These are phyloP conservation scores for Colletotrichum somersetense DNA, from an alignment of 2,329 filamentous ascomycete genomes.

Conservation along the genomic window DNA sequence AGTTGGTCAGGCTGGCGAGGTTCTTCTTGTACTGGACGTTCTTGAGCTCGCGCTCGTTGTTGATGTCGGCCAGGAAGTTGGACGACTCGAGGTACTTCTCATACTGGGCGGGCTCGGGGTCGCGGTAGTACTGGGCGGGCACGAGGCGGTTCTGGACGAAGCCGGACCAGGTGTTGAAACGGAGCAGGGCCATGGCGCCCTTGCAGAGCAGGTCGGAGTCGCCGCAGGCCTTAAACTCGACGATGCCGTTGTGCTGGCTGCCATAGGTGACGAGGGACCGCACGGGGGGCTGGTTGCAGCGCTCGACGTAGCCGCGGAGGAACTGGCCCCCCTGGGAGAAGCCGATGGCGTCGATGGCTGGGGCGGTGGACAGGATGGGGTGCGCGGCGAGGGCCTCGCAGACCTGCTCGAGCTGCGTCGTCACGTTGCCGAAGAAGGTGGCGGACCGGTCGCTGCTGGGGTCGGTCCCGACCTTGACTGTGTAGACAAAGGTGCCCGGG, in stretches of 20 bases:
- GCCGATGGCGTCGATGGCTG: slow-evolving; percentile 89
- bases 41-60: slow-evolving; percentile 87
- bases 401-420: slow-evolving; percentile 79
- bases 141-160: slow-evolving; percentile 86
- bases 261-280: slow-evolving; percentile 89
- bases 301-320: slow-evolving; percentile 89
- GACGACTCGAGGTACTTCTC: slow-evolving; percentile 82
- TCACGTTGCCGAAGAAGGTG: slow-evolving; percentile 93
- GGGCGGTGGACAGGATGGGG: slow-evolving; percentile 83
- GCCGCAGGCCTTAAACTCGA: slow-evolving; percentile 81
- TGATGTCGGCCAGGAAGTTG: slow-evolving; percentile 94
- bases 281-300: slow-evolving; percentile 83
- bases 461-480: slow-evolving; percentile 78
- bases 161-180: slow-evolving; percentile 82
- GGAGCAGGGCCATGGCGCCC: slow-evolving; percentile 81
- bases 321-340: slow-evolving; percentile 98
- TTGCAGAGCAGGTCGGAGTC: slow-evolving; percentile 83
- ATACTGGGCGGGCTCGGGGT: slow-evolving; percentile 71
- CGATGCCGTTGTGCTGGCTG: slow-evolving; percentile 92
- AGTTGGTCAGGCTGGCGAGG: slow-evolving; percentile 76
- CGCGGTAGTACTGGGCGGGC: slow-evolving; percentile 94
- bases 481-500: slow-evolving; percentile 87
- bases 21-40: slow-evolving; percentile 80
- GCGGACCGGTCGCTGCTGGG: slow-evolving; percentile 79
- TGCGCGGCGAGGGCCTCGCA: slow-evolving; percentile 82